Base-by-base conservation (phyloP, 2,329 filamentous ascomycete species). In the Elsinoe necatrix region DNA sequence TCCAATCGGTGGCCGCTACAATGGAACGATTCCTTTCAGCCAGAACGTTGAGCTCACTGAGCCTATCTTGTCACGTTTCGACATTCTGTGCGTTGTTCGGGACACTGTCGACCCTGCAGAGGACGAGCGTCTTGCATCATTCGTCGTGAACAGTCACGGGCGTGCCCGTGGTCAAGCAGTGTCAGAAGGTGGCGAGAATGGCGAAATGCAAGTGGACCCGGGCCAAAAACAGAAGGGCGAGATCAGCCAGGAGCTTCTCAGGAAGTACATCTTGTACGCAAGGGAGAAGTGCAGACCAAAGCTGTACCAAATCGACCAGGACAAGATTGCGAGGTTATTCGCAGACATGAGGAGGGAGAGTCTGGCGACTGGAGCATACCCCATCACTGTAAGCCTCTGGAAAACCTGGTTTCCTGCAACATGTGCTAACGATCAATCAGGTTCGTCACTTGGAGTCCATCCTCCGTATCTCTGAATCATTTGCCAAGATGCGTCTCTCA, bases 361-460 rank as follows among this genome's bases (percentile, higher is more conserved):
- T 21, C 75, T 96, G 60, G 91, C 91, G 1, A 98, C 93, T 21
- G 93, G 93, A 20, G 93, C 92, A 20, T 98, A 97, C 71, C 93
- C 93, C 3, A 98, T 98, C 61, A 98, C 93, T 23, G 93, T 97
- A 80, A 75, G 88, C 78, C 29, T 31, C 41, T 61, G 67, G 12
- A 37, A n/a, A 9, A 12, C 4, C 12, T 25, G 5, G 12, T 16
- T 11, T 45, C 8, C 18, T 27, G 9, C 23, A 51, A 21, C 11
- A 34, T 8, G 14, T 54, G n/a, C 48, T 59, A 18, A 54, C 29
- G 16, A 47, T 2, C 12, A 11, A 16, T 20, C 62, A 95, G 90
- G 89, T 96, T 62, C 91, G 93, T 77, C 93, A 98, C 75, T 78
- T 98, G 31, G 93, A 98, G 79, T 92, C 92, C 61, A 96, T 97